These are phyloP conservation scores for Moesziomyces parantarcticus DNA, from an alignment of 1,284 basidiomycete genomes.

Conservation along the genomic window DNA sequence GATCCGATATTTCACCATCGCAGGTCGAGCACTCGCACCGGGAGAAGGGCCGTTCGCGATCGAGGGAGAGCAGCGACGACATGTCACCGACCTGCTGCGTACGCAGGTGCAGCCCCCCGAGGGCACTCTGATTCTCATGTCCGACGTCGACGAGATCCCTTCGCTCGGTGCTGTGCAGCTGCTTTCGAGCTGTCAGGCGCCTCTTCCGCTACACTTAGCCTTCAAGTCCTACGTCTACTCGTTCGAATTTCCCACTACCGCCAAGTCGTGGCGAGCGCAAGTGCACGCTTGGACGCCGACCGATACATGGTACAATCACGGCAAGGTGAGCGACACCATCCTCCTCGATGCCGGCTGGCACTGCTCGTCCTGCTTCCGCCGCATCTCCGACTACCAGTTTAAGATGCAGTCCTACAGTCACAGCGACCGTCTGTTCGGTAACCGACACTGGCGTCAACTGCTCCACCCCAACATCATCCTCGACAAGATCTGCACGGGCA, in stretches of 20 bases:
- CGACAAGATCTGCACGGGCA: constrained; percentile 74
- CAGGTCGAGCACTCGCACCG: constrained; percentile 14
- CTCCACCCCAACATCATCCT: constrained; percentile 74
- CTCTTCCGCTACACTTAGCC: constrained; percentile 74
- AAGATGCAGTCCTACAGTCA: constrained; percentile 78
- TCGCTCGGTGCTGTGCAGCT: constrained; percentile 73
- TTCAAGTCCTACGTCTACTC: constrained; percentile 76
- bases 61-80: constrained; percentile 19
- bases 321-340: constrained; percentile 72
- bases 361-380: constrained; percentile 75
- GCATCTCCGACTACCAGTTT: constrained; percentile 73
- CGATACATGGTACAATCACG: constrained; percentile 72
- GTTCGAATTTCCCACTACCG: constrained; percentile 72
- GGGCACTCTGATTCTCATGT: constrained; percentile 73
- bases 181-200: constrained; percentile 74
- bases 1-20: constrained; percentile 19
- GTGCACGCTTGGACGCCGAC: constrained; percentile 71
- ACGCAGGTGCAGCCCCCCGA: constrained; percentile 15
- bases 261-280: constrained; percentile 73
- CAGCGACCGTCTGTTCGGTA: constrained; percentile 74
- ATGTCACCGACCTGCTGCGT: constrained; percentile 13
- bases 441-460: constrained; percentile 69
- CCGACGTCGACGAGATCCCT: constrained; percentile 79
- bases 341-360: constrained; percentile 75
- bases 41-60: constrained; percentile 26